These are phyloP conservation scores for Tephrocybe sp. DNA, from an alignment of 768 basidiomycete species.

Conservation along the genomic window DNA sequence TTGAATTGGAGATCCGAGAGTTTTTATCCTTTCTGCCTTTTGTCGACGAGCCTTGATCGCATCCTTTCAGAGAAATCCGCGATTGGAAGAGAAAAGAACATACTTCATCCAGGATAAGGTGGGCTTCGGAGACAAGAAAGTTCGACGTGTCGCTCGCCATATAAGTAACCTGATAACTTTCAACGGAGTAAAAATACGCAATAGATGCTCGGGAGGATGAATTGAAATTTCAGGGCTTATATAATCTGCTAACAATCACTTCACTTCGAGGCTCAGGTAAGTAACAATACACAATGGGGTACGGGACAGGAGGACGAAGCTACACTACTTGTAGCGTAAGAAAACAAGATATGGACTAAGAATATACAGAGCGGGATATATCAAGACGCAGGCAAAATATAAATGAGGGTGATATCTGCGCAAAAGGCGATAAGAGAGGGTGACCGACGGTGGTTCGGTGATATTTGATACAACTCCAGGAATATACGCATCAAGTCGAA, in stretches of 20 bases:
- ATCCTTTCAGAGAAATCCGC: constrained; percentile 6
- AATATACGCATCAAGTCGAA: not conserved
- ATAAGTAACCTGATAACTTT: not conserved
- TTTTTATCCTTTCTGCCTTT: constrained; percentile 71
- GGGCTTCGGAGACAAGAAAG: constrained; percentile 72
- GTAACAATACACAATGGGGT: constrained; percentile 14
- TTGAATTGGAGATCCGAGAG: constrained; percentile 77
- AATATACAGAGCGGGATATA: constrained; percentile 16
- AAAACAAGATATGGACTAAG: constrained; percentile 13
- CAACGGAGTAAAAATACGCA: no score
- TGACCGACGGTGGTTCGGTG: constrained; percentile 1
- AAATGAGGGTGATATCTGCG: constrained; percentile 5
- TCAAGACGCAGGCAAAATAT: constrained; percentile 9
- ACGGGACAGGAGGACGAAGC: not conserved
- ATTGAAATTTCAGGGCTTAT: no score
- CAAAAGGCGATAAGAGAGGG: not conserved
- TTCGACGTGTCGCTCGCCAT: constrained; percentile 40
- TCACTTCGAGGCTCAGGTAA: not conserved
- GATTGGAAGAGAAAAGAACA: constrained; percentile 22
- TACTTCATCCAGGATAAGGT: constrained; percentile 63
- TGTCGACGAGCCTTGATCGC: constrained; percentile 59
- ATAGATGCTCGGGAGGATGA: no score
- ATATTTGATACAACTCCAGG: constrained; percentile 14
- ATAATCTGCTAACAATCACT: not conserved
- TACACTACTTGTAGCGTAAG: constrained; percentile 15